A percentile compares a stretch with the other conserved stretches of the same genome.
Evolutionary conservation across 768 basidiomycete species (phyloP).

Genomic region (Rubroboletus pulcherrimus): DNA sequence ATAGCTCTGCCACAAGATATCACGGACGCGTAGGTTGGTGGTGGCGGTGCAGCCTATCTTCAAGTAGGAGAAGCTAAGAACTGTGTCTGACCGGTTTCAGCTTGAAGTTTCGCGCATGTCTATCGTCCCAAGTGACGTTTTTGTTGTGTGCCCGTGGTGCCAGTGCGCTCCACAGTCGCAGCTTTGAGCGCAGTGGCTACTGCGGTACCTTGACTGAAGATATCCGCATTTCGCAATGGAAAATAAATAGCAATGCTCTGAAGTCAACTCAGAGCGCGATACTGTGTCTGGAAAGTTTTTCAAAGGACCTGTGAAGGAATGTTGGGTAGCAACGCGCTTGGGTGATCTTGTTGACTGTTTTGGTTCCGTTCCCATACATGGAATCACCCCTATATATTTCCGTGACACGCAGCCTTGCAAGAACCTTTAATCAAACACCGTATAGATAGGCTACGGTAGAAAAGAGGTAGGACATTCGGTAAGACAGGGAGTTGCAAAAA

Average conservation of each 20-base stretch:
- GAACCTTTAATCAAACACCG: not conserved
- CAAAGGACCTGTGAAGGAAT: not conserved
- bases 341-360: conserved; percentile 12
- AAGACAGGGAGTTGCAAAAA: not conserved
- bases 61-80: not conserved
- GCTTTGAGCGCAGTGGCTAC: conserved; percentile 1
- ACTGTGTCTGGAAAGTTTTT: not conserved
- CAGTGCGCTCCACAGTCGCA: not conserved
- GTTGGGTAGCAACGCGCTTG: not conserved
- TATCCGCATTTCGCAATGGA: not conserved
- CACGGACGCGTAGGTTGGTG: not conserved
- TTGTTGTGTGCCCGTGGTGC: not conserved
- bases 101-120: not conserved
- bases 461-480: not conserved
- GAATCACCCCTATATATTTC: conserved; percentile 11
- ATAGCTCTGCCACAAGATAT: conserved; percentile 5
- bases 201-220: conserved; percentile 3
- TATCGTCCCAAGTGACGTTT: not conserved
- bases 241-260: not conserved
- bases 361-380: conserved; percentile 8
- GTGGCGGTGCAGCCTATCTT: conserved; percentile 1
- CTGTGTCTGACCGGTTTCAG: not conserved
- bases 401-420: not conserved
- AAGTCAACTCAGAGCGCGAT: not conserved
- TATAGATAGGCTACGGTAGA: not conserved